These are phyloP conservation scores for Daldinia loculata DNA, from an alignment of 495 filamentous ascomycete species.

Conservation along the genomic window DNA sequence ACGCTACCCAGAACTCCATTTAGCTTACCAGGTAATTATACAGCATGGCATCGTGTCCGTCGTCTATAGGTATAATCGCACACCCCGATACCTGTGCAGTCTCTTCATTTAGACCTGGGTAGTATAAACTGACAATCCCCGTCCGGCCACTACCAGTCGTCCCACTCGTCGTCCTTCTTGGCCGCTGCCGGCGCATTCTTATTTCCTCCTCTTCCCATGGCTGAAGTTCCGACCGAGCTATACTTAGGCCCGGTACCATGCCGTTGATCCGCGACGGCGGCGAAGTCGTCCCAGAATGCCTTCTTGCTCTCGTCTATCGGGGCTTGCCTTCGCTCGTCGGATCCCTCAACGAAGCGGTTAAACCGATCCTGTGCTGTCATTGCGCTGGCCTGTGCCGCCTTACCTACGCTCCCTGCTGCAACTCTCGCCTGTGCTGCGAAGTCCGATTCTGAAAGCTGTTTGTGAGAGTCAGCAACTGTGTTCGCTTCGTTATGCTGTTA, in stretches of 20 bases:
- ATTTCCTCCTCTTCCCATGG: constrained; percentile 67
- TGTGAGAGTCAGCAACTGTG: constrained; percentile 7
- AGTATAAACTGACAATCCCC: neutral
- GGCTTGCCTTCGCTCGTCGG: constrained; percentile 45
- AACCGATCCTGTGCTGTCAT: constrained; percentile 79
- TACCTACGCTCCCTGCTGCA: constrained; percentile 72
- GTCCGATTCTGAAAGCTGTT: constrained; percentile 84
- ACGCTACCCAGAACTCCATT: constrained; percentile 38
- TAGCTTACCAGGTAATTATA: constrained; percentile 31
- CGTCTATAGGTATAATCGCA: constrained; percentile 32
- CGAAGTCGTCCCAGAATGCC: constrained; percentile 92
- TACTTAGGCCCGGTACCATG: constrained; percentile 45
- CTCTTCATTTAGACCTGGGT: neutral
- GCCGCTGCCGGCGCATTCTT: constrained; percentile 47
- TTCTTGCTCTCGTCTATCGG: constrained; percentile 69
- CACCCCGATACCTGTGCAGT: constrained; percentile 9
- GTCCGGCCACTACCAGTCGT: constrained; percentile 65
- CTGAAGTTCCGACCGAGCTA: constrained; percentile 74
- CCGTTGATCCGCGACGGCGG: constrained; percentile 59
- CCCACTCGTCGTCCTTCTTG: constrained; percentile 69
- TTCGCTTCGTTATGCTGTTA: constrained; percentile 6
- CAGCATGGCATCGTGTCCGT: constrained; percentile 36
- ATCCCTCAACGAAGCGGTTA: constrained; percentile 79
- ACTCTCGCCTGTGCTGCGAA: constrained; percentile 80
- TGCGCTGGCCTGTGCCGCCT: constrained; percentile 66